Percentiles rank a stretch among this genome's conserved stretches.
Evolutionary conservation across 2,329 filamentous ascomycete genomes (phyloP).

Genomic region (Ophiognomonia clavigignenti-juglandacearum): DNA sequence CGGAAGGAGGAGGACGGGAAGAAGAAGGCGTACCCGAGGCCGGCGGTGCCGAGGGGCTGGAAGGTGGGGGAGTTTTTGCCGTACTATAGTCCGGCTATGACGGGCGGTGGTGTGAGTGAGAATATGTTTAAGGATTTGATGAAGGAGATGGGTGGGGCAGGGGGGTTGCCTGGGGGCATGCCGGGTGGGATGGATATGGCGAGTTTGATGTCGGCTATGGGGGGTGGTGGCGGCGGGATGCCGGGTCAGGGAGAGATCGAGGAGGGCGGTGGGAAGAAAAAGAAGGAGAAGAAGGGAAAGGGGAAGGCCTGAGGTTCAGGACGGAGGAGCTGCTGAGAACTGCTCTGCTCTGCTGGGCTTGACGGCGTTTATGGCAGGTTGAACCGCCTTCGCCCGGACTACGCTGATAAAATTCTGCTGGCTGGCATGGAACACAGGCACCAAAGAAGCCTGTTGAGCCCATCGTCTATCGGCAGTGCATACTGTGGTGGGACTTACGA

Average conservation of each 20-base stretch:
- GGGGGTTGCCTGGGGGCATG: slow-evolving; percentile 24
- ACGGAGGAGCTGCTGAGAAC: too few species aligned
- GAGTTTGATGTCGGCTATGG: slow-evolving; percentile 19
- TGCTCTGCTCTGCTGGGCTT: neutral
- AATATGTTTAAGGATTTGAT: slow-evolving; percentile 97
- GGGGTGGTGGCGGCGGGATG: slow-evolving; percentile 24
- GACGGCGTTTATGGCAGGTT: too few species aligned
- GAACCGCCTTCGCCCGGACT: too few species aligned
- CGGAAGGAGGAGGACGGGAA: too few species aligned
- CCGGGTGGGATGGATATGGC: slow-evolving; percentile 19
- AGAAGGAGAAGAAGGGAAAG: slow-evolving; percentile 43
- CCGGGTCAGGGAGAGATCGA: too few species aligned
- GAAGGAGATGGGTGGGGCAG: slow-evolving; percentile 66
- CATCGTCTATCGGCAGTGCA: too few species aligned
- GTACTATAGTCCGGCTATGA: slow-evolving; percentile 82
- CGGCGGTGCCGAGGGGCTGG: slow-evolving; percentile 80
- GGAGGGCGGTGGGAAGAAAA: slow-evolving; percentile 28
- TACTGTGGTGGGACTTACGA: too few species aligned
- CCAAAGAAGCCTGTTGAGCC: too few species aligned
- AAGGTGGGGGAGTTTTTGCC: slow-evolving; percentile 83
- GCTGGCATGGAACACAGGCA: too few species aligned
- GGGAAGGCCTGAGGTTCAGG: slow-evolving; percentile 30
- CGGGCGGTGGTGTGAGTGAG: slow-evolving; percentile 88
- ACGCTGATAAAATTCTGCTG: too few species aligned
- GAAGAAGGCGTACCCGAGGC: slow-evolving; percentile 65